Base-by-base conservation (phyloP, 2,329 filamentous ascomycete species). In the Ophiostoma novo-ulmi region DNA sequence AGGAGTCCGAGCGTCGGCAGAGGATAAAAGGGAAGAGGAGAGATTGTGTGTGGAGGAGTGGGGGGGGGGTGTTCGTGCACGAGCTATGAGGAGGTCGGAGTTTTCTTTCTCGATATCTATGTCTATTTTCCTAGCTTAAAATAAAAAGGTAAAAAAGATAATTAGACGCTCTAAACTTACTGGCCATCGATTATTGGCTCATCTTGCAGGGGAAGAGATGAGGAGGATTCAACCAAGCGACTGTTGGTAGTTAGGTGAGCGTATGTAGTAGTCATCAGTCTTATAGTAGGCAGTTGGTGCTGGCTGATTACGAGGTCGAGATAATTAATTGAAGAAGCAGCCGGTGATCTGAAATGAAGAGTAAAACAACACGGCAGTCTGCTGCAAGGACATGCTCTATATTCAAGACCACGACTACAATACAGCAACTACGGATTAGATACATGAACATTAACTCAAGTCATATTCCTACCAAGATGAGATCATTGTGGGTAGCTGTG, bases 1-100 rank as follows among this genome's bases (percentile, higher is more conserved):
- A 63, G 58, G 58, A 63, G 58, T 58, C 52, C 22, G 22, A 26
- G 58, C 26, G 58, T 35, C 58, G 58, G 58, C 58, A 63, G 35
- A 63, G 58, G 26, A 35, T 20, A 36, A 35, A 35, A 63, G 14
- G 13, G 22, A 63, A 35, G 14, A 61, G 31, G 22, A 31, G 10
- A 13, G 35, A 35, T 31, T 17, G 26, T 26, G 52, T 58, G 52
- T 58, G 52, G 52, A 22, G 48, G 48, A 55, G 48, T 55, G 48
- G n/a, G 48, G 17, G 48, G 17, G 10, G 6, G 5, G 7, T 48
- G 14, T 20, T 48, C 44, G 17, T 48, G 44, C 17, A 48, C 5
- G 44, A 44, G 41, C 41, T 13, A 48, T 17, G 44, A 48, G 44
- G 17, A 48, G 17, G 44, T 48, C 22, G 52, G 52, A 26, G 52